Conservation (phyloP, 2,329 filamentous ascomycete genomes). For the Beauveria medogensis region DNA sequence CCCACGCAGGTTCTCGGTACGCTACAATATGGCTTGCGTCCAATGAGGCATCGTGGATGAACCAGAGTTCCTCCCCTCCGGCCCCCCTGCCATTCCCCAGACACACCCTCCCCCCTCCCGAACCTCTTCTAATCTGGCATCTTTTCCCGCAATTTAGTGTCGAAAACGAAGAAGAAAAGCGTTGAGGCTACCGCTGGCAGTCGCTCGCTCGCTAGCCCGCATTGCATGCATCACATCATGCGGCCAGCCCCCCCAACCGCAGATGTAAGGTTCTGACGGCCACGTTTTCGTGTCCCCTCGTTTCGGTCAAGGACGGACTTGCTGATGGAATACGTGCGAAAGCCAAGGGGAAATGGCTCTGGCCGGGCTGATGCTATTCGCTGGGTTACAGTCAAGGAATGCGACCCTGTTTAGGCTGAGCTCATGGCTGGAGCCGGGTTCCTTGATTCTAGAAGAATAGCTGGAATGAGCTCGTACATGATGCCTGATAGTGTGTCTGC, state of each 20-base stretch:
- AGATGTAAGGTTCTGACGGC: not conserved
- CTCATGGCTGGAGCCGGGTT: not conserved
- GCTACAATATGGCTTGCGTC: not conserved
- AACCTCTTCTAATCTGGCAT: conserved; percentile 3
- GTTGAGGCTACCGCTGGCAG: not conserved
- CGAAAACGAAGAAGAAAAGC: not conserved
- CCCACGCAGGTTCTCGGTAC: not conserved
- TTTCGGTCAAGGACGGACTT: not conserved
- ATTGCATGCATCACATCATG: not conserved
- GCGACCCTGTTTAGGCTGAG: not conserved
- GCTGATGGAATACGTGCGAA: not conserved
- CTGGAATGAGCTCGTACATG: not conserved
- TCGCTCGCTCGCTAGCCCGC: not conserved
- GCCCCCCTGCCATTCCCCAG: not conserved
- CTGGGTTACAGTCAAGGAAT: not conserved
- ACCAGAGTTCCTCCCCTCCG: not conserved
- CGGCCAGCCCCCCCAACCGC: not conserved
- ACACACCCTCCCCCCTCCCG: not conserved
- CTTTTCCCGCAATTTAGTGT: conserved; percentile 9
- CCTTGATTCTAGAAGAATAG: not conserved
- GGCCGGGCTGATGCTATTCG: not conserved
- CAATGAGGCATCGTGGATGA: not conserved
- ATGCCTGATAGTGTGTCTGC: not conserved
- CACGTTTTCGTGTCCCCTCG: not conserved
- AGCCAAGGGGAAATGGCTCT: not conserved